A percentile compares a stretch with the other conserved stretches of the same genome.
Evolutionary conservation across 306 rosid genomes (phyloP).

Genomic region (Clitoria ternatea): DNA sequence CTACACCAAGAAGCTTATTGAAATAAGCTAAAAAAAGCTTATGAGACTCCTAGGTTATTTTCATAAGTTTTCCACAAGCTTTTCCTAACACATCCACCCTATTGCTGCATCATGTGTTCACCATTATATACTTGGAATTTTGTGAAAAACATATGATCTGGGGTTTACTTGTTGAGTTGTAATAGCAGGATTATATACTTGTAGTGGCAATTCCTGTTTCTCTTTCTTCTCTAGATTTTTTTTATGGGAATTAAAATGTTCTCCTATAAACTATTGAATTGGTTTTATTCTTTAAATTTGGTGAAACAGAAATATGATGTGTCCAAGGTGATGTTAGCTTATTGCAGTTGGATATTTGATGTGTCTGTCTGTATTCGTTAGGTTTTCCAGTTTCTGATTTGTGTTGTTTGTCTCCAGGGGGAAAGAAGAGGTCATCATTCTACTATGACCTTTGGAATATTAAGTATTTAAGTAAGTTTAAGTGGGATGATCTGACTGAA

Average conservation of each 20-base stretch:
- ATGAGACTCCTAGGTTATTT: no score
- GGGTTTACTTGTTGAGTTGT: not conserved
- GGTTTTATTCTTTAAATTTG: no score
- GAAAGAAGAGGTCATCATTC: constrained; percentile 79
- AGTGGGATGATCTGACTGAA: constrained; percentile 86
- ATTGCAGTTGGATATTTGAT: not conserved
- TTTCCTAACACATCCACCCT: no score
- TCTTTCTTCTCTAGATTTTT: not conserved
- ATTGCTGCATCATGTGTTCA: no score
- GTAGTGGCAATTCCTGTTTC: not conserved
- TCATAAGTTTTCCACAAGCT: no score
- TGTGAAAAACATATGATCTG: not conserved
- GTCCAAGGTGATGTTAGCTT: not conserved
- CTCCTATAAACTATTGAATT: not conserved
- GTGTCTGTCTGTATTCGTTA: not conserved
- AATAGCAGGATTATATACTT: not conserved
- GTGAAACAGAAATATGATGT: not conserved
- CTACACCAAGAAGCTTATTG: no score
- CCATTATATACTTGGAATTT: no score
- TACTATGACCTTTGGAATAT: constrained; percentile 86
- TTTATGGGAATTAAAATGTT: not conserved
- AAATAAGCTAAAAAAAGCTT: no score
- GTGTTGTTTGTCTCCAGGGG: constrained; percentile 47
- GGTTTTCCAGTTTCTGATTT: not conserved
- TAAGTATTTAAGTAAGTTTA: no score